These are phyloP conservation scores for Anthracocystis walkeri DNA, from an alignment of 1,284 basidiomycete genomes.

Conservation along the genomic window DNA sequence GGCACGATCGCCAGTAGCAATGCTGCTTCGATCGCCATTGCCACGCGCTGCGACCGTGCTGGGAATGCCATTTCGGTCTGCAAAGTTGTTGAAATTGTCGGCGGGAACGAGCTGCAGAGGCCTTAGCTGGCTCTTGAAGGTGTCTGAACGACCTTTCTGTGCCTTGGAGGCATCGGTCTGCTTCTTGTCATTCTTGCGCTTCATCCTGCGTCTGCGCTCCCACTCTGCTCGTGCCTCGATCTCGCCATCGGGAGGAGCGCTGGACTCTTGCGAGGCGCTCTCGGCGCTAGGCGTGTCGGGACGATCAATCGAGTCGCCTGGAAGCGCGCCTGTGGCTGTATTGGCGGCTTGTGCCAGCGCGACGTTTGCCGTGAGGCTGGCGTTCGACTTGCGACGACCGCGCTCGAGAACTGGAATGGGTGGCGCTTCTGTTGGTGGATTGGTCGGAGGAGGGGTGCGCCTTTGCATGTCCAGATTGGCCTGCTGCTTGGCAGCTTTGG, in stretches of 20 bases:
- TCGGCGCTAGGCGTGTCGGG: conserved; percentile 40
- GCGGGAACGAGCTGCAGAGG: conserved; percentile 56
- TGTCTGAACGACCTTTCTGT: conserved; percentile 27
- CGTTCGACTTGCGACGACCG: conserved; percentile 44
- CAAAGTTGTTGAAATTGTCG: conserved; percentile 27
- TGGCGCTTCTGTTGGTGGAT: conserved; percentile 29
- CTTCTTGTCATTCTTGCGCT: conserved; percentile 45
- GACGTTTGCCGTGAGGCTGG: conserved; percentile 41
- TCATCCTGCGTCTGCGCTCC: conserved; percentile 61
- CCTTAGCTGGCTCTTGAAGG: conserved; percentile 52
- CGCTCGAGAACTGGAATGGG: conserved; percentile 39
- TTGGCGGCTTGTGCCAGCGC: conserved; percentile 37
- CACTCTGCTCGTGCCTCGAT: conserved; percentile 66
- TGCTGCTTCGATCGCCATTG: conserved; percentile 20
- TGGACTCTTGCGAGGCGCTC: conserved; percentile 51
- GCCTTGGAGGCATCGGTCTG: conserved; percentile 18
- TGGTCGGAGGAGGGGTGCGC: conserved; percentile 16
- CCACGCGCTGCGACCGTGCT: conserved; percentile 11
- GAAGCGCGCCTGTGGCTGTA: neutral
- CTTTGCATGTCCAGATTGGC: conserved; percentile 12
- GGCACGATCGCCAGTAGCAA: conserved; percentile 18
- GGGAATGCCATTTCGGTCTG: conserved; percentile 20
- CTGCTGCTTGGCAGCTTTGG: conserved; percentile 25
- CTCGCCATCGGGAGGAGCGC: conserved; percentile 66
- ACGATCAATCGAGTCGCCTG: conserved; percentile 14